phyloP scores from a whole-genome alignment of 2,329 filamentous ascomycete genomes.

The Domatiomyces catenatus region DNA sequence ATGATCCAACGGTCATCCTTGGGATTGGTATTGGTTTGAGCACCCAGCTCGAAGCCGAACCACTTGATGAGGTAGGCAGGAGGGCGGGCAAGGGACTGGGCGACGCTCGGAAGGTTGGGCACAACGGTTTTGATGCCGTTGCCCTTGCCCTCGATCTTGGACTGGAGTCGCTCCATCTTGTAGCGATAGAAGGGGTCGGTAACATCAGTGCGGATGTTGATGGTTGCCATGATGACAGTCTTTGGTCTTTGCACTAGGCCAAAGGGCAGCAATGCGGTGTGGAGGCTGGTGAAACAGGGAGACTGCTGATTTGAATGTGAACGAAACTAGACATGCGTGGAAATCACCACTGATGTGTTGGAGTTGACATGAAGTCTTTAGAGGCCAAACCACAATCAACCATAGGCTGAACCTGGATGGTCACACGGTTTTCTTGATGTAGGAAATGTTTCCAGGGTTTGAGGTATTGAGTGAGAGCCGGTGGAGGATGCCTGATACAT shows the following conservation, averaged over 20 bases:
- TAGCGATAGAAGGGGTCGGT: constrained; percentile 99
- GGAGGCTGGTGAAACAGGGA: constrained; percentile 22
- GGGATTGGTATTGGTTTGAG: constrained; percentile 95
- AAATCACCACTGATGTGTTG: constrained; percentile 15
- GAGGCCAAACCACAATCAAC: constrained; percentile 44
- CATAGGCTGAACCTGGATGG: constrained; percentile 69
- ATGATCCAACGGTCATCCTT: constrained; percentile 99
- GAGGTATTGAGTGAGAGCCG: constrained; percentile 84
- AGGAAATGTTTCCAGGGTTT: constrained; percentile 95
- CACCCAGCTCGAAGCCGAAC: constrained; percentile 96
- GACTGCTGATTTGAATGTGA: constrained; percentile 31
- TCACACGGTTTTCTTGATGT: constrained; percentile 88
- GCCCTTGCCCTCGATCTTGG: constrained; percentile 98
- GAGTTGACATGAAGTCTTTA: constrained; percentile 17
- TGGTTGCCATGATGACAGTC: constrained; percentile 70
- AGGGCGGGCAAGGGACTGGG: constrained; percentile 78
- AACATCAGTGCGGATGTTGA: constrained; percentile 67
- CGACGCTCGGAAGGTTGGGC: constrained; percentile 89
- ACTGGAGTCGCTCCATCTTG: constrained; percentile 98
- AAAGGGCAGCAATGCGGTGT: constrained; percentile 13
- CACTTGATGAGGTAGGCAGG: constrained; percentile 97
- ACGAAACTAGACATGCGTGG: constrained; percentile 46
- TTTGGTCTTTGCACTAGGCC: constrained; percentile 19
- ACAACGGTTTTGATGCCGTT: constrained; percentile 99
- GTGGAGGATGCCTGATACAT: constrained; percentile 97